Base-by-base conservation (phyloP, 495 filamentous ascomycete species). In the Podospora comata region DNA sequence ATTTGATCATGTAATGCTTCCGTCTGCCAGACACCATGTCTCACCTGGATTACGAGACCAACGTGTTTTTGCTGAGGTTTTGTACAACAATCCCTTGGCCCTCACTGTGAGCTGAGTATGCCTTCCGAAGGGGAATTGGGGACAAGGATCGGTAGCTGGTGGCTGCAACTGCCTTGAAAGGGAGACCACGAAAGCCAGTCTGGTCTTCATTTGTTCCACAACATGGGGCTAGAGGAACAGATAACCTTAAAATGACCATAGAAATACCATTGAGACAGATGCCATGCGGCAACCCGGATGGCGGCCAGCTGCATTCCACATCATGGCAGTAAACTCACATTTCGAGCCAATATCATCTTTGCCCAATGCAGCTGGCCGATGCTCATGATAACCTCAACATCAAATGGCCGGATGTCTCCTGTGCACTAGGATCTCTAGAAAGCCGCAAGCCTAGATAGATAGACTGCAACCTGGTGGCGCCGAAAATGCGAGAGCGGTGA, bases 181-280 rank as follows among this genome's bases (percentile, higher is more conserved):
- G 56, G 16, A 16, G 34, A 39, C 18, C 39, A 48, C 0, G 5
- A 3, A 32, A 6, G 5, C 39, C 39, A 48, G 1, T 48, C 39
- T 48, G 39, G 39, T 48, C 39, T 48, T 48, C 39, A 48, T 48
- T 48, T 32, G 68, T 72, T 70, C 48, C 66, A 70, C 68, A 60
- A 23, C 65, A 54, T 67, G 19, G 48, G 65, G 23, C 65, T 68
- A 54, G 30, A 58, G 28, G 56, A 64, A 64, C 1, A 48, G 58
- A 19, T 62, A 62, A 63, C 48, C 53, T 39, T 34, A 28, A 44
- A 13, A 39, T 18, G 26, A 63, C 19, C 58, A 54, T 34, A 28
- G 54, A 65, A 26, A 66, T 55, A 68, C 27, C 55, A 66, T 68
- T 55, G n/a, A 62, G 64, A 55, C 16, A n/a, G 53, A 20, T 34